These are phyloP conservation scores for Aspergillus tanneri DNA, from an alignment of 2,329 filamentous ascomycete genomes.

Conservation along the genomic window DNA sequence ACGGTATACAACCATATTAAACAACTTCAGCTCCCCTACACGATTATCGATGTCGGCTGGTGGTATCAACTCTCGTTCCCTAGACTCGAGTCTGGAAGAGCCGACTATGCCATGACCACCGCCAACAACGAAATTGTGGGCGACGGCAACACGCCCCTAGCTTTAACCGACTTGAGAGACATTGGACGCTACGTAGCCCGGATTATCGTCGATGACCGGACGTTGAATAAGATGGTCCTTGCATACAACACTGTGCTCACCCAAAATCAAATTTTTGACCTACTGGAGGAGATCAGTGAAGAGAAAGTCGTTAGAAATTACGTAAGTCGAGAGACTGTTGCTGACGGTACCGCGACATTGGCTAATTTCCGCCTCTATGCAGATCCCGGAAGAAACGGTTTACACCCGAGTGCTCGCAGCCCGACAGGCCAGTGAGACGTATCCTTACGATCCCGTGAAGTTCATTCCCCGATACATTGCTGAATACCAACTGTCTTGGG, in stretches of 20 bases:
- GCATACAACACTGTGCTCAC: slow-evolving; percentile 49
- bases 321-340: slow-evolving; percentile 27
- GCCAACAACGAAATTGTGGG: slow-evolving; percentile 44
- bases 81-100: slow-evolving; percentile 45
- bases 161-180: slow-evolving; percentile 53
- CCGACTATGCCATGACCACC: slow-evolving; percentile 45
- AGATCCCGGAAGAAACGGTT: slow-evolving; percentile 38
- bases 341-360: neutral
- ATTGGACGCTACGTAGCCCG: slow-evolving; percentile 53
- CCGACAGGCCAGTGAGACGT: slow-evolving; percentile 36
- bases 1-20: slow-evolving; percentile 52
- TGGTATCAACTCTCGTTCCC: slow-evolving; percentile 56
- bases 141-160: slow-evolving; percentile 46
- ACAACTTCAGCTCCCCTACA: slow-evolving; percentile 52
- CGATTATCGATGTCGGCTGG: slow-evolving; percentile 59
- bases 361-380: slow-evolving; percentile 14
- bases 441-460: slow-evolving; percentile 39
- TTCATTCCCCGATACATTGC: slow-evolving; percentile 37
- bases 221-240: slow-evolving; percentile 55
- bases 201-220: slow-evolving; percentile 54
- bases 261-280: slow-evolving; percentile 48
- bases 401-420: slow-evolving; percentile 35
- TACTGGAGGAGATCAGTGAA: slow-evolving; percentile 51
- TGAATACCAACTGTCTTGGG: slow-evolving; percentile 50
- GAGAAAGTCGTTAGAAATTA: slow-evolving; percentile 48